Base-by-base conservation (phyloP, 2,329 filamentous ascomycete species). In the Daldinia sp. region DNA sequence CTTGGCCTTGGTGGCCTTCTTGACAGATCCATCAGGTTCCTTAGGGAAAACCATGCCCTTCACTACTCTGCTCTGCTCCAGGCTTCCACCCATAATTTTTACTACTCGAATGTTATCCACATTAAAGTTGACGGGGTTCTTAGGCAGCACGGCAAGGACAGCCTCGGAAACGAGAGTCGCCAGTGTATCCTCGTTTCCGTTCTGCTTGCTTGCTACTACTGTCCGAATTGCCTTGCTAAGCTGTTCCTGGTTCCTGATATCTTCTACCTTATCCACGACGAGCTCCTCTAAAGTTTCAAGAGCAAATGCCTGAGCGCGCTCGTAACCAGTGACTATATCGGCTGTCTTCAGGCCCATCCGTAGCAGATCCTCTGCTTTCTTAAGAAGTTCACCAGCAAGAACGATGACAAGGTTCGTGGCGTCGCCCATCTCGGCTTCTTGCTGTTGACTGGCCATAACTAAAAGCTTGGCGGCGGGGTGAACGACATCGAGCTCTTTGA, bases 11-110 rank as follows among this genome's bases (percentile, higher is more conserved):
- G 83, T 86, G 35, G 92, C 94, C 85, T 97, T 97, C 87, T 97
- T 98, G 80, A 98, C 85, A 15, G 87, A 87, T 75, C 95, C 94
- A 78, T 97, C 92, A n/a, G 96, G 96, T 82, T 97, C 93, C 79
- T 97, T 92, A 76, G 93, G 91, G 79, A 99, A 98, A 59, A 99
- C 97, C 96, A 99, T 99, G 73, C 96, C 96, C 86, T 93, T 97
- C 68, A 99, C 92, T 13, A 99, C 95, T 73, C 89, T 90, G 81
- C 94, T 97, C 84, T 99, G 94, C 77, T 97, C 93, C 78, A 99
- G 85, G 79, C 92, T 94, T 72, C 96, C 95, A 75, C 96, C 96
- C 95, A 99, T 98, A 78, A 99, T 99, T 88, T 99, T 99, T 76
- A 99, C 97, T 65, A 99, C 97, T 68, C 96, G 93, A 76, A 99